A percentile compares a stretch with the other conserved stretches of the same genome.
Conservation (phyloP, 768 basidiomycete species). For the Phylloporus arenicola region DNA sequence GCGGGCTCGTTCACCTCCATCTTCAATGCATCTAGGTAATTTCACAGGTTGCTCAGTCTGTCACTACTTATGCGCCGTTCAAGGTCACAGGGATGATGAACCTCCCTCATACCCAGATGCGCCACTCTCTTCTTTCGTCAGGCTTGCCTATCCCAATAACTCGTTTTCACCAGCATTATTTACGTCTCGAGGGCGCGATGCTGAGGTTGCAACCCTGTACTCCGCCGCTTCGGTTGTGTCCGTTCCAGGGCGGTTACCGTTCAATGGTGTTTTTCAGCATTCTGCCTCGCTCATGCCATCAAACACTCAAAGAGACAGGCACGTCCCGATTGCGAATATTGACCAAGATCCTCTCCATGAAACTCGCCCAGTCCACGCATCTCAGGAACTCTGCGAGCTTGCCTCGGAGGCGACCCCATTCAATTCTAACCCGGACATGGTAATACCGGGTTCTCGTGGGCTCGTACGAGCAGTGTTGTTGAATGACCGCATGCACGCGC, state of each 20-base stretch:
- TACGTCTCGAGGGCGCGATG: constrained; percentile 45
- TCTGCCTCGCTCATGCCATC: constrained; percentile 22
- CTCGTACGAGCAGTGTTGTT: constrained; percentile 77
- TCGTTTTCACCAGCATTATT: constrained; percentile 42
- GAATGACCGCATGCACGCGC: constrained; percentile 84
- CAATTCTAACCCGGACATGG: constrained; percentile 51
- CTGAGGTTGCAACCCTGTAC: constrained; percentile 81
- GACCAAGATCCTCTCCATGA: constrained; percentile 32
- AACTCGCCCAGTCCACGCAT: constrained; percentile 45
- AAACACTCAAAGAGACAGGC: constrained; percentile 20
- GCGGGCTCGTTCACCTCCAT: constrained; percentile 8
- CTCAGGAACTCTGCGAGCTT: constrained; percentile 72
- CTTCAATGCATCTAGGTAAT: constrained; percentile 20
- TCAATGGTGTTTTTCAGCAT: constrained; percentile 33
- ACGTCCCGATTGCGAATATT: constrained; percentile 15
- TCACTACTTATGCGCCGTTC: constrained; percentile 8
- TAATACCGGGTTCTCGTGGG: constrained; percentile 73
- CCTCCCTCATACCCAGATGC: constrained; percentile 49
- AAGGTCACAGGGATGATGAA: constrained; percentile 20
- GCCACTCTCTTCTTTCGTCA: constrained; percentile 65
- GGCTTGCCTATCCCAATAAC: constrained; percentile 63
- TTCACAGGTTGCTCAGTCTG: neutral
- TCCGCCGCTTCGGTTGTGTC: constrained; percentile 80
- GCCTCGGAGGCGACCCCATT: constrained; percentile 70
- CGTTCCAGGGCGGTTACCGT: constrained; percentile 43